Percentiles rank a stretch among this genome's conserved stretches.
Conservation (phyloP, 306 rosid species). For the Clitoria ternatea region DNA sequence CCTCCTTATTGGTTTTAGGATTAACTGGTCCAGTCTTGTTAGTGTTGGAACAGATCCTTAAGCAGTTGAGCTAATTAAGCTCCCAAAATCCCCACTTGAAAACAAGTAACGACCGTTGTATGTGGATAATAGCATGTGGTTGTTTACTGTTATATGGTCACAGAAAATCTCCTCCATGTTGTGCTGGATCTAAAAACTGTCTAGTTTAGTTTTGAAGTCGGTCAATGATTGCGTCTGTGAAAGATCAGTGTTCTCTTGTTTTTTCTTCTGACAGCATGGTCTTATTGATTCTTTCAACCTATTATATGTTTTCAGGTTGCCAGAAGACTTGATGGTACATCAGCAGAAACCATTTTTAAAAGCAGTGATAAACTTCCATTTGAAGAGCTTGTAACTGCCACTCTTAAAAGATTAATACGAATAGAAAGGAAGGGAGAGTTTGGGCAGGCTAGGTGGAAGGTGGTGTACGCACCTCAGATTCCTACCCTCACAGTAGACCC, state of each 20-base stretch:
- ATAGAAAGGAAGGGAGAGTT: constrained; percentile 91
- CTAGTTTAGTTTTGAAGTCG: neutral
- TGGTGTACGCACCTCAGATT: constrained; percentile 86
- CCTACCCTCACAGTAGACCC: constrained; percentile 67
- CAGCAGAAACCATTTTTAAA: constrained; percentile 68
- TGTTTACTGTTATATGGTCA: neutral
- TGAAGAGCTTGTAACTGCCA: constrained; percentile 79
- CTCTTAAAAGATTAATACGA: constrained; percentile 79
- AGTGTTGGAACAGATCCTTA: neutral
- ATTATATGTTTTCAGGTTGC: constrained; percentile 83
- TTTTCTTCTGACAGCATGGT: neutral
- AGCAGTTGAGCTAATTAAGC: neutral
- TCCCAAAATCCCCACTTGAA: neutral
- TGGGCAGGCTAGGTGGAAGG: constrained; percentile 85
- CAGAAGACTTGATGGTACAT: constrained; percentile 73
- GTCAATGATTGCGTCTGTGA: neutral
- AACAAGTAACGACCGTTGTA: neutral
- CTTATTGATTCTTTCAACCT: constrained; percentile 7
- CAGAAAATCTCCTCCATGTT: neutral
- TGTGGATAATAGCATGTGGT: neutral
- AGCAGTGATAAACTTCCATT: constrained; percentile 66
- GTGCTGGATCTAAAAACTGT: neutral
- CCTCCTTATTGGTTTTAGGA: neutral
- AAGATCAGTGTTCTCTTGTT: neutral
- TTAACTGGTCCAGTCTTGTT: neutral